These are phyloP conservation scores for Komagataella mondaviorum DNA, from an alignment of 805 yeast species.

Conservation along the genomic window DNA sequence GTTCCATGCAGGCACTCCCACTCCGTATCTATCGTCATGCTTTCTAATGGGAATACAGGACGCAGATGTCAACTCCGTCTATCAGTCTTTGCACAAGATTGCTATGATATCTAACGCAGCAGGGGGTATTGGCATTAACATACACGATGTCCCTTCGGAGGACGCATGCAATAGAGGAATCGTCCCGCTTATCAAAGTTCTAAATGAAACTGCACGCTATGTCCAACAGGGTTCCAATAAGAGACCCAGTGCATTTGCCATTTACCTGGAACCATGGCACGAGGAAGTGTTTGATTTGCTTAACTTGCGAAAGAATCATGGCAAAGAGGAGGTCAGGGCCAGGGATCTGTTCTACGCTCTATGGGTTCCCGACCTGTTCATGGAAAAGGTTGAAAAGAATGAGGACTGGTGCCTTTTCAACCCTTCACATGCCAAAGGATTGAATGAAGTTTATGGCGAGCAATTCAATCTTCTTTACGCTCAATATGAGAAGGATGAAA, in stretches of 20 bases:
- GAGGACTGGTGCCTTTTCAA: conserved; percentile 84
- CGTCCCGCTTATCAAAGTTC: conserved; percentile 93
- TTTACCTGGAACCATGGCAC: conserved; percentile 96
- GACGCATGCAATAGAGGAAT: conserved; percentile 89
- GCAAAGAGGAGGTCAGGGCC: conserved; percentile 88
- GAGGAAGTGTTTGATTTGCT: conserved; percentile 78
- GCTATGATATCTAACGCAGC: conserved; percentile 90
- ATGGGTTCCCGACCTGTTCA: conserved; percentile 92
- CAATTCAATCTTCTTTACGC: conserved; percentile 65
- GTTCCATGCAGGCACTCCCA: conserved; percentile 85
- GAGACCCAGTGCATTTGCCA: conserved; percentile 94
- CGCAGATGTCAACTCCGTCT: conserved; percentile 93
- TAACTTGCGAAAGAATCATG: conserved; percentile 84
- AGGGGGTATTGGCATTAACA: conserved; percentile 90
- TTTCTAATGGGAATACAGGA: conserved; percentile 84
- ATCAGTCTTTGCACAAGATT: conserved; percentile 74
- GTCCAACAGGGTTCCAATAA: conserved; percentile 98
- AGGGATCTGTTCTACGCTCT: conserved; percentile 87
- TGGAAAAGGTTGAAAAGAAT: conserved; percentile 74
- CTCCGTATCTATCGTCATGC: conserved; percentile 82
- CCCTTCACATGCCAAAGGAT: conserved; percentile 80
- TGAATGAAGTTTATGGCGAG: conserved; percentile 72
- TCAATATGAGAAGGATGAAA: conserved; percentile 58
- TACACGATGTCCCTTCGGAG: conserved; percentile 73
- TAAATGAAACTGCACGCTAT: conserved; percentile 90